These are phyloP conservation scores for Xylariaceae sp. DNA, from an alignment of 2,329 filamentous ascomycete genomes.

Conservation along the genomic window DNA sequence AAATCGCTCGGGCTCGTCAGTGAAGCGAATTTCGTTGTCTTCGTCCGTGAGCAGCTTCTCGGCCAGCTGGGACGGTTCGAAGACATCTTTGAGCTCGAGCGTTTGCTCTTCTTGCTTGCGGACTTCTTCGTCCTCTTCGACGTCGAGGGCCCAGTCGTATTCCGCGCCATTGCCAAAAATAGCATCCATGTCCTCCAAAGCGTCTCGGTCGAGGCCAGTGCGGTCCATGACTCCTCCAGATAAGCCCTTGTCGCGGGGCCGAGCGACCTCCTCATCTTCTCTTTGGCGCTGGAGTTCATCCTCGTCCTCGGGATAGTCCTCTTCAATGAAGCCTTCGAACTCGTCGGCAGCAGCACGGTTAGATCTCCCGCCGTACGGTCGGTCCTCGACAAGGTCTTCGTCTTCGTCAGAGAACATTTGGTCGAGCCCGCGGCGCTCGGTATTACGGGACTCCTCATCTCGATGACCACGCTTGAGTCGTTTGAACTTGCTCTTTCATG, in stretches of 20 bases:
- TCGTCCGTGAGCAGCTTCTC: conserved; percentile 95
- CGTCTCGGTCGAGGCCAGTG: conserved; percentile 82
- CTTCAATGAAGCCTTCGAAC: conserved; percentile 94
- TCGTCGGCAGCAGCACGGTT: conserved; percentile 65
- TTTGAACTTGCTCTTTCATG: conserved; percentile 80
- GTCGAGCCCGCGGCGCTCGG: conserved; percentile 67
- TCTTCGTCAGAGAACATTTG: conserved; percentile 97
- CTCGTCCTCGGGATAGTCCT: conserved; percentile 86
- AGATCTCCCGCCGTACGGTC: conserved; percentile 42
- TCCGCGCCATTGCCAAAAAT: conserved; percentile 96
- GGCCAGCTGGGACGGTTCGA: conserved; percentile 89
- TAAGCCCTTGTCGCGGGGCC: conserved; percentile 66
- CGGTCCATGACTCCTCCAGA: conserved; percentile 69
- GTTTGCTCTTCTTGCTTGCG: conserved; percentile 73
- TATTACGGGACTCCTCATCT: conserved; percentile 61
- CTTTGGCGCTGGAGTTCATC: conserved; percentile 67
- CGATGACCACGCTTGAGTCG: conserved; percentile 88
- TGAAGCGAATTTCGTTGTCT: conserved; percentile 83
- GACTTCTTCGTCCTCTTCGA: conserved; percentile 81
- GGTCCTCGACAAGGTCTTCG: conserved; percentile 59
- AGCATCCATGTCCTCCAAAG: conserved; percentile 89
- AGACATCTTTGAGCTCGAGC: conserved; percentile 93
- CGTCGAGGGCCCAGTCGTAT: conserved; percentile 87
- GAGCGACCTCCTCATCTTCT: conserved; percentile 84
- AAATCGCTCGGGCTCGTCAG: conserved; percentile 89